phyloP scores from a whole-genome alignment of 2,329 filamentous ascomycete genomes.

The Ascochyta viciae-villosae region DNA sequence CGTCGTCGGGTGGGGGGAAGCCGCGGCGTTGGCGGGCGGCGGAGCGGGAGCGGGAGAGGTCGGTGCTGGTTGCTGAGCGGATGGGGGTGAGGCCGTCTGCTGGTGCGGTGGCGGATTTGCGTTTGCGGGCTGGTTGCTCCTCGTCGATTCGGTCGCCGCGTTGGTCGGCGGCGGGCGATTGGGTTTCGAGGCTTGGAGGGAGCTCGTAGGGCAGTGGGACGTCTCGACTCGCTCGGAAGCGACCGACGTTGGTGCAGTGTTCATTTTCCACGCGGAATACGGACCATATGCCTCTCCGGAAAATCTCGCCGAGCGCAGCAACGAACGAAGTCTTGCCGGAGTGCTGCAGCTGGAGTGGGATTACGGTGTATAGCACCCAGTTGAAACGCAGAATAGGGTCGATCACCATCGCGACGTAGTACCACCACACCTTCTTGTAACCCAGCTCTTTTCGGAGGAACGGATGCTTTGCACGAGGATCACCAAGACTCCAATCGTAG shows the following conservation, averaged over 20 bases:
- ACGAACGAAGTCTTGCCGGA: conserved; percentile 82
- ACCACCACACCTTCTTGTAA: conserved; percentile 79
- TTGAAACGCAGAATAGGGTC: conserved; percentile 89
- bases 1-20: conserved; percentile 18
- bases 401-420: conserved; percentile 83
- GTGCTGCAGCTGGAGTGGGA: conserved; percentile 79
- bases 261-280: conserved; percentile 97
- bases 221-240: conserved; percentile 88
- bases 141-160: conserved; percentile 34
- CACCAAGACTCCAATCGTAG: conserved; percentile 95
- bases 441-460: conserved; percentile 75
- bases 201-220: conserved; percentile 81
- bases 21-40: conserved; percentile 29
- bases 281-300: conserved; percentile 88
- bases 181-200: conserved; percentile 27
- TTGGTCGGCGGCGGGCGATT: conserved; percentile 8
- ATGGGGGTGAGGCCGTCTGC: conserved; percentile 15
- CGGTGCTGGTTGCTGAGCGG: conserved; percentile 21
- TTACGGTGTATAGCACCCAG: conserved; percentile 94
- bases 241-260: conserved; percentile 81
- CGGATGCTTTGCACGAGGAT: conserved; percentile 71
- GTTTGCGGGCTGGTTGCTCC: conserved; percentile 32
- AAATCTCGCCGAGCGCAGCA: conserved; percentile 78
- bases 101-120: conserved; percentile 10
- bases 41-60: conserved; percentile 23